Conservation (phyloP, 1,284 basidiomycete species). For the Ustilago hordei region DNA sequence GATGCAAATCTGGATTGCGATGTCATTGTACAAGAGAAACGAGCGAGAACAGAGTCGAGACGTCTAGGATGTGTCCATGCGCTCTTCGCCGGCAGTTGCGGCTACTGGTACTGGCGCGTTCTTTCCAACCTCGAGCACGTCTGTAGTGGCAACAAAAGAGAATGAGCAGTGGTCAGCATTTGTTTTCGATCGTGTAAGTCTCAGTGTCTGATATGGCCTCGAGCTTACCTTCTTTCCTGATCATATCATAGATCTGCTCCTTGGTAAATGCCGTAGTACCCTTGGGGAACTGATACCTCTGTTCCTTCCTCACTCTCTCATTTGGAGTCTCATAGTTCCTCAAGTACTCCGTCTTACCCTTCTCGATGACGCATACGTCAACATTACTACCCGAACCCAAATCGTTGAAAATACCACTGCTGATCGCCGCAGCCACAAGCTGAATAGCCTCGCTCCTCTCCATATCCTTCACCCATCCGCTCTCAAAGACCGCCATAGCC, state of each 20-base stretch:
- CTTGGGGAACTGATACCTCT: slow-evolving; percentile 73
- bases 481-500: slow-evolving; percentile 98
- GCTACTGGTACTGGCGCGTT: slow-evolving; percentile 17
- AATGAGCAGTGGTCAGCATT: too few species aligned
- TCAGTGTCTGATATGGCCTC: background rate
- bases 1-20: background rate
- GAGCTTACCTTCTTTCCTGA: slow-evolving; percentile 75
- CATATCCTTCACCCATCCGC: slow-evolving; percentile 85
- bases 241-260: slow-evolving; percentile 66
- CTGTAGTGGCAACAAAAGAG: background rate
- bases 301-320: slow-evolving; percentile 66
- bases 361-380: slow-evolving; percentile 88
- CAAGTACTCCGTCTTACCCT: slow-evolving; percentile 63
- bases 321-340: slow-evolving; percentile 67
- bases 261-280: slow-evolving; percentile 78
- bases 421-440: slow-evolving; percentile 87
- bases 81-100: slow-evolving; percentile 32
- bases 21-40: slow-evolving; percentile 2
- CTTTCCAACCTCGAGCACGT: slow-evolving; percentile 57
- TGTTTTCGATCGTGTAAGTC: too few species aligned
- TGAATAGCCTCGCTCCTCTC: slow-evolving; percentile 84
- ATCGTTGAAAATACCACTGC: slow-evolving; percentile 98
- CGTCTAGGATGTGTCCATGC: slow-evolving; percentile 55
- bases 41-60: background rate
- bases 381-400: slow-evolving; percentile 97